A percentile compares a stretch with the other conserved stretches of the same genome.
Conservation (phyloP, 2,329 filamentous ascomycete genomes). For the Orbilia quercus region DNA sequence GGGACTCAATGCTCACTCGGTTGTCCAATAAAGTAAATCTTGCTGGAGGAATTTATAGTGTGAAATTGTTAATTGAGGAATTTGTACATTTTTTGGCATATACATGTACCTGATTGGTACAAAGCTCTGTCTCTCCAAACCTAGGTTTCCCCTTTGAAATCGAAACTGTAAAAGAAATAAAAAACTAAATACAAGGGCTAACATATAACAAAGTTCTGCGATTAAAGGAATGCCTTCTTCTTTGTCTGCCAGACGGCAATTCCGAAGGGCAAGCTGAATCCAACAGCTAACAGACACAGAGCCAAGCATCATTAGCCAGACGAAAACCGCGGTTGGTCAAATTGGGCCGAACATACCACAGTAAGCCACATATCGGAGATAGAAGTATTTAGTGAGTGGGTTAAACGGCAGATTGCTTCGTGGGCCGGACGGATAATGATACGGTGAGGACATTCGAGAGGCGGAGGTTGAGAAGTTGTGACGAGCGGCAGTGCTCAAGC, state of each 20-base stretch:
- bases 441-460: slow-evolving; percentile 63
- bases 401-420: slow-evolving; percentile 98
- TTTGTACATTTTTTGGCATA: no score
- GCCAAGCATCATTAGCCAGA: not conserved
- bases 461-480: slow-evolving; percentile 50
- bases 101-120: no score
- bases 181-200: not conserved
- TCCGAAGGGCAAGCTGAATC: slow-evolving; percentile 73
- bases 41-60: no score
- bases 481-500: slow-evolving; percentile 28
- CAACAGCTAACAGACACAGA: slow-evolving; percentile 63
- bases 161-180: not conserved
- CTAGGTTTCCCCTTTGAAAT: no score
- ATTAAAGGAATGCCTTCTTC: slow-evolving; percentile 62
- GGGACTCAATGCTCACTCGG: no score
- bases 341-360: slow-evolving; percentile 69
- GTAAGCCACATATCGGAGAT: slow-evolving; percentile 83
- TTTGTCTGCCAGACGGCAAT: slow-evolving; percentile 67
- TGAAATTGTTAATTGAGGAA: no score
- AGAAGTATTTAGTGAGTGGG: slow-evolving; percentile 87
- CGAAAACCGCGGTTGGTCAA: not conserved
- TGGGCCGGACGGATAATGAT: slow-evolving; percentile 98
- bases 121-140: no score
- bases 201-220: not conserved
- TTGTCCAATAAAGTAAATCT: no score